These are phyloP conservation scores for Triticum dicoccoides DNA, from an alignment of 176 grass and related monocot species.

Conservation along the genomic window DNA sequence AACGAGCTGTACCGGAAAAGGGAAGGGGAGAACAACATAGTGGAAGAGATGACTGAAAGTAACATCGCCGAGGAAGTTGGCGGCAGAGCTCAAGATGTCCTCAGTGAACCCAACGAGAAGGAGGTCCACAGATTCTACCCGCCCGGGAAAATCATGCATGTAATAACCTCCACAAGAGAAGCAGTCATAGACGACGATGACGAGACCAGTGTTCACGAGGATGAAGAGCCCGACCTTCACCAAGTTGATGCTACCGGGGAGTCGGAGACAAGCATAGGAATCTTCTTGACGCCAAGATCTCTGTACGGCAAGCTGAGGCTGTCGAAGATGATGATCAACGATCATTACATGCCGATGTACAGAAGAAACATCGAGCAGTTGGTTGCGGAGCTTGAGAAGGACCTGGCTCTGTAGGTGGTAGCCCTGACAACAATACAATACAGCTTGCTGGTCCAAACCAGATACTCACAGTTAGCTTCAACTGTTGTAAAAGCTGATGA, in stretches of 20 bases:
- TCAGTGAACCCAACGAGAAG: conserved; percentile 61
- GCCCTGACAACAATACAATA: conserved; percentile 12
- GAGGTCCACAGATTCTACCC: conserved; percentile 94
- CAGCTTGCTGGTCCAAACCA: conserved; percentile 16
- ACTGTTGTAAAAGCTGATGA: conserved; percentile 47
- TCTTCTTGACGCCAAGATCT: conserved; percentile 77
- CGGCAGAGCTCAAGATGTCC: conserved; percentile 28
- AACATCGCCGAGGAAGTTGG: conserved; percentile 42
- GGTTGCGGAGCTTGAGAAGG: conserved; percentile 61
- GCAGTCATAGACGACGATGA: conserved; percentile 25
- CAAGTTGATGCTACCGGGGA: background rate
- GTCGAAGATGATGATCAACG: conserved; percentile 89
- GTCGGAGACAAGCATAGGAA: conserved; percentile 46
- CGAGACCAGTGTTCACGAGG: conserved; percentile 11
- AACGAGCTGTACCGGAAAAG: conserved; percentile 69
- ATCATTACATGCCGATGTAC: conserved; percentile 97
- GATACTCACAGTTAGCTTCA: conserved; percentile 27
- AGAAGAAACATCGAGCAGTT: conserved; percentile 80
- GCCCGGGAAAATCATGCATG: conserved; percentile 94
- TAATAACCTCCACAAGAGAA: conserved; percentile 46
- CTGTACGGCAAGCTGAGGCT: conserved; percentile 92
- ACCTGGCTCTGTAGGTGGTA: conserved; percentile 16
- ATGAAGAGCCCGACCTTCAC: background rate
- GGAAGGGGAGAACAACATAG: conserved; percentile 52
- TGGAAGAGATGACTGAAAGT: conserved; percentile 65